Base-by-base conservation (phyloP, 2,329 filamentous ascomycete species). In the Periconia sp. region DNA sequence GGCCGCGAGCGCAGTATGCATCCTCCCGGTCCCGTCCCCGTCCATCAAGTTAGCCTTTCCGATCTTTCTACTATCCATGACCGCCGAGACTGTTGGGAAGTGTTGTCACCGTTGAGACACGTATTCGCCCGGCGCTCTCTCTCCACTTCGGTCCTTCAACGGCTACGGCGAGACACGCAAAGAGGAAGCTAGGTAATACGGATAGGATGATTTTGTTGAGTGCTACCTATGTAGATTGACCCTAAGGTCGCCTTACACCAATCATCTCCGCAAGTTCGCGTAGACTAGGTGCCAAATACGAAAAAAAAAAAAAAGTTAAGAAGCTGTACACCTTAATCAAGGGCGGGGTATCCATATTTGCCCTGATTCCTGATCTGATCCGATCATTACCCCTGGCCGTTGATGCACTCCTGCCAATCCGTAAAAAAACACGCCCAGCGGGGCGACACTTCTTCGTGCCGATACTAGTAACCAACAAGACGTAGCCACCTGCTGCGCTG, bases 261-360 rank as follows among this genome's bases (percentile, higher is more conserved):
- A 6, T 12, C 17, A 19, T 13, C 24, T 22, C n/a, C 28, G 19
- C 13, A 17, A n/a, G n/a, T 7, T 11, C 26, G 12, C 7, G n/a
- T 17, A 11, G 10, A 18, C 24, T 6, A 19, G 10, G 13, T 12
- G n/a, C 9, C 9, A 33, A 40, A 17, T 24, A 15, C 35, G 24
- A 44, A 36, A 37, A 32, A 40, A 42, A 40, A 12, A 48, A 30
- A 36, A 46, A 28, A 37, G 35, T 32, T 40, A 43, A 51, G 52
- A 54, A 52, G 40, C 33, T 49, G 40, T 62, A 59, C 59, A 48
- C 59, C 60, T 63, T 60, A 36, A 39, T 31, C 36, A 63, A 56
- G 43, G 56, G 59, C 56, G 59, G 54, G 61, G 61, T 65, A 65
- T 65, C 53, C 57, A 58, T 64, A 50, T 63, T 57, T 60, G 42